Evolutionary conservation across 1,284 basidiomycete genomes (phyloP).

Genomic region (Pseudozyma pruni): DNA sequence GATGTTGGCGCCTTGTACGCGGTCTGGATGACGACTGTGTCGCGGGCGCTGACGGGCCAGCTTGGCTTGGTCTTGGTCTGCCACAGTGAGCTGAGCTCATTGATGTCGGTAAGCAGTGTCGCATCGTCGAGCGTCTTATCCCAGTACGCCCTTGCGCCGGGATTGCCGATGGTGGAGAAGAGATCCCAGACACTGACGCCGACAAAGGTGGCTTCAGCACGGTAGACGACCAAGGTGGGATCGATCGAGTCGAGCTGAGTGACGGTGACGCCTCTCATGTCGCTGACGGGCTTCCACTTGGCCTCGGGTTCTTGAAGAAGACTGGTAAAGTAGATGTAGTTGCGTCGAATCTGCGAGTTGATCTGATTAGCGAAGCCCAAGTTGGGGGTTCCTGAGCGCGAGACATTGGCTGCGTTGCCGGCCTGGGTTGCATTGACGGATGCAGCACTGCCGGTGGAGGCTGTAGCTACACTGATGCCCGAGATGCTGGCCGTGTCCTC

Average conservation of each 20-base stretch:
- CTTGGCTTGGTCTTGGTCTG: slow-evolving; percentile 49
- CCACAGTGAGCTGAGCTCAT: slow-evolving; percentile 77
- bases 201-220: slow-evolving; percentile 96
- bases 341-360: slow-evolving; percentile 83
- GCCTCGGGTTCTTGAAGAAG: slow-evolving; percentile 96
- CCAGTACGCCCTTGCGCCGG: slow-evolving; percentile 85
- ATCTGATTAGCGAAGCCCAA: slow-evolving; percentile 69
- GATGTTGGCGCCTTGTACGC: slow-evolving; percentile 93
- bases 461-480: slow-evolving; percentile 47
- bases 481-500: slow-evolving; percentile 58
- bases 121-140: slow-evolving; percentile 90
- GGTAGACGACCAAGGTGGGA: slow-evolving; percentile 93
- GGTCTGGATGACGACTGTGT: slow-evolving; percentile 89
- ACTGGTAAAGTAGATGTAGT: slow-evolving; percentile 97
- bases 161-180: slow-evolving; percentile 85
- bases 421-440: slow-evolving; percentile 14
- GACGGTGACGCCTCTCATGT: slow-evolving; percentile 83
- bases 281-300: slow-evolving; percentile 89
- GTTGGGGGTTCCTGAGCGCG: slow-evolving; percentile 72
- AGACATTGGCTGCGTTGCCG: slow-evolving; percentile 67
- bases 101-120: slow-evolving; percentile 80
- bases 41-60: slow-evolving; percentile 74
- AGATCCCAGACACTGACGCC: slow-evolving; percentile 96
- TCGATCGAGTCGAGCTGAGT: slow-evolving; percentile 94
- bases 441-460: slow-evolving; percentile 40